Evolutionary conservation across 192 early-diverging fungal genomes (phyloP).

Genomic region (Umbelopsis sp.): DNA sequence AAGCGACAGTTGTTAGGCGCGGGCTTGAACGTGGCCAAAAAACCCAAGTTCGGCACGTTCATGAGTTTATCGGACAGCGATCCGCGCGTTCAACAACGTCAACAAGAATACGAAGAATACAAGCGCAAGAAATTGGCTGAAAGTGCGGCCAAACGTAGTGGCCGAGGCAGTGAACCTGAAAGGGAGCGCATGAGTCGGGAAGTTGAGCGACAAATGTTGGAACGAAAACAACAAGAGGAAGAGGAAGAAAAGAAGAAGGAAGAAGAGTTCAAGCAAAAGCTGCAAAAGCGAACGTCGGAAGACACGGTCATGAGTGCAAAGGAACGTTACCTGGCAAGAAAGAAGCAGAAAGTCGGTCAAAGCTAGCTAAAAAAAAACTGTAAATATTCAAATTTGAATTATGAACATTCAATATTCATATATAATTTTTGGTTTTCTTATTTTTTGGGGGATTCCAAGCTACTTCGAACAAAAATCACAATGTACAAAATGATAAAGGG

Average conservation of each 20-base stretch:
- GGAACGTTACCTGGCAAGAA: conserved; percentile 57
- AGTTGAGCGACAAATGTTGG: conserved; percentile 56
- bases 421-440: conserved; percentile 1
- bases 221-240: conserved; percentile 50
- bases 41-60: conserved; percentile 35
- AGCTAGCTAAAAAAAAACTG: not conserved
- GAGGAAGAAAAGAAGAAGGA: conserved; percentile 54
- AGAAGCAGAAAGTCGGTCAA: conserved; percentile 37
- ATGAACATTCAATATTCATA: not conserved
- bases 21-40: conserved; percentile 68
- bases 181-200: conserved; percentile 45
- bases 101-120: conserved; percentile 45
- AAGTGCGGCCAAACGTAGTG: conserved; percentile 29
- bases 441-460: not conserved
- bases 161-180: conserved; percentile 26
- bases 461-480: not conserved
- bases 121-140: conserved; percentile 49
- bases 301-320: conserved; percentile 50
- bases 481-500: not conserved
- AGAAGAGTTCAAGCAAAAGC: conserved; percentile 43
- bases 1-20: conserved; percentile 70
- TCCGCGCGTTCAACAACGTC: conserved; percentile 31
- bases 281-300: conserved; percentile 52
- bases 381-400: not conserved
- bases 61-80: conserved; percentile 23